Evolutionary conservation across 768 basidiomycete genomes (phyloP).

Genomic region (Xerocomellus amylosporus): DNA sequence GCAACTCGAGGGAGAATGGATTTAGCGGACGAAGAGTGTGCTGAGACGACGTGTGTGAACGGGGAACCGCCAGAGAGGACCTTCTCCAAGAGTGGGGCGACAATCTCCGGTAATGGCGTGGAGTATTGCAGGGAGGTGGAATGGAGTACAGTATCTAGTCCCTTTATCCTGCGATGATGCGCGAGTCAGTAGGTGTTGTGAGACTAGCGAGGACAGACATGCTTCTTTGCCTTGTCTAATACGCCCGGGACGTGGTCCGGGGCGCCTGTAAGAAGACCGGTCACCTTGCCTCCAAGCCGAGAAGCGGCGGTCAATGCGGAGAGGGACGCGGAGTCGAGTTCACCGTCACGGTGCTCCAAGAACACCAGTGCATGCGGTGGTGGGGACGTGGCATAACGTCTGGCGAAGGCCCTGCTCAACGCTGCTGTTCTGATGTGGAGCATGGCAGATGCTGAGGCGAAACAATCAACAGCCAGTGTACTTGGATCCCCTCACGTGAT

Average conservation of each 20-base stretch:
- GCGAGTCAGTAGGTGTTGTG: constrained; percentile 3
- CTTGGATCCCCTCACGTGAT: constrained; percentile 19
- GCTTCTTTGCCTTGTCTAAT: constrained; percentile 82
- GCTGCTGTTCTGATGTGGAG: constrained; percentile 17
- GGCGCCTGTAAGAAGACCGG: constrained; percentile 71
- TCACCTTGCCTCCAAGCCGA: constrained; percentile 82
- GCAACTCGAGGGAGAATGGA: constrained; percentile 91
- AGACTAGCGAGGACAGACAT: constrained; percentile 21
- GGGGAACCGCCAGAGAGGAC: constrained; percentile 58
- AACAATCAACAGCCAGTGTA: not conserved
- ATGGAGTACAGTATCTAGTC: constrained; percentile 64
- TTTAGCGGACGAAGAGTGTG: constrained; percentile 90
- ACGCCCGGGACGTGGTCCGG: constrained; percentile 63
- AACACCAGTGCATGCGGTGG: constrained; percentile 81
- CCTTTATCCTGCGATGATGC: constrained; percentile 51
- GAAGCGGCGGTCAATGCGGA: constrained; percentile 91
- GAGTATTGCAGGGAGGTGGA: constrained; percentile 69
- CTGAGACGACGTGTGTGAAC: constrained; percentile 90
- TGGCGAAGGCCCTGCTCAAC: constrained; percentile 32
- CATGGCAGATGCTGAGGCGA: constrained; percentile 10
- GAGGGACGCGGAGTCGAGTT: constrained; percentile 79
- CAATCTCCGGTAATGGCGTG: constrained; percentile 66
- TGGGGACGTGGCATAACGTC: constrained; percentile 54
- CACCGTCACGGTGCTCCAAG: constrained; percentile 81
- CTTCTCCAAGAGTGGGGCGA: constrained; percentile 81